These are phyloP conservation scores for Imleria badia DNA, from an alignment of 768 basidiomycete genomes.

Conservation along the genomic window DNA sequence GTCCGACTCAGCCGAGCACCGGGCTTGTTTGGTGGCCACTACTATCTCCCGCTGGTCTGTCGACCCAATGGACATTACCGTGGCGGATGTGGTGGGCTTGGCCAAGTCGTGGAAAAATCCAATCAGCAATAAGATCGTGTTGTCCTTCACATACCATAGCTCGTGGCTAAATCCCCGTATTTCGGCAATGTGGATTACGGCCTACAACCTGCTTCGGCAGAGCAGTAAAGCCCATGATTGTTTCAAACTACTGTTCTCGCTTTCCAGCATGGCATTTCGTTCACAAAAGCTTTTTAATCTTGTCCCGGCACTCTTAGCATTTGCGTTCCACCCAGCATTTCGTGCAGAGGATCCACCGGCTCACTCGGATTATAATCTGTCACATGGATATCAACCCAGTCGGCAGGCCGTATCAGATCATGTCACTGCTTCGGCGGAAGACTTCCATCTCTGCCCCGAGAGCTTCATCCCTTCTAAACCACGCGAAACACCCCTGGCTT, in stretches of 20 bases:
- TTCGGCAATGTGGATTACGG: constrained; percentile 22
- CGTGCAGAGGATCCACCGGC: constrained; percentile 4
- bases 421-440: not conserved
- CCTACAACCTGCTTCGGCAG: constrained; percentile 25
- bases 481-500: not conserved
- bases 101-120: not conserved
- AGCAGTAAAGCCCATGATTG: not conserved
- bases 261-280: constrained; percentile 31
- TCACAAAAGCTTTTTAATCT: constrained; percentile 6
- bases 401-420: not conserved
- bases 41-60: not conserved
- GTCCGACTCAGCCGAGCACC: not conserved
- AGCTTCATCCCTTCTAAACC: not conserved
- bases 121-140: not conserved
- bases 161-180: constrained; percentile 27
- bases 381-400: not conserved
- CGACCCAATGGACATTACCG: not conserved
- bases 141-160: constrained; percentile 18
- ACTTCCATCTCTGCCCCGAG: not conserved
- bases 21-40: constrained; percentile 2
- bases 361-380: not conserved
- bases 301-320: constrained; percentile 31
- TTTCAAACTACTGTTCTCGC: constrained; percentile 27
- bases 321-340: constrained; percentile 18
- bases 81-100: not conserved